Base-by-base conservation (phyloP, 805 yeast species). In the Wickerhamomyces pijperi region DNA sequence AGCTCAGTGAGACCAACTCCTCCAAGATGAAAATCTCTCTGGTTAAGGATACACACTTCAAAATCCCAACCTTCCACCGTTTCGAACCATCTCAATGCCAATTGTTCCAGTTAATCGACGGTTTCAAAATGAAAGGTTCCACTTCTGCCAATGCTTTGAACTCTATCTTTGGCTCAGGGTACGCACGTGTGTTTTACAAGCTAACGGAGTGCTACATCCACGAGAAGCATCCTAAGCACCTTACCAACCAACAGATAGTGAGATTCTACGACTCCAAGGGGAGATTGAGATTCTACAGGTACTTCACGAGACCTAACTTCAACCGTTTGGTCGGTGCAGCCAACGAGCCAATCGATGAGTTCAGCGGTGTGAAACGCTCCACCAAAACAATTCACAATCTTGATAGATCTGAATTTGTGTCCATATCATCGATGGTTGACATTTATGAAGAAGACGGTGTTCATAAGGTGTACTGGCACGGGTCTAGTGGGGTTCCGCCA, bases 191-290 rank as follows among this genome's bases (percentile, higher is more conserved):
- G 1, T 67, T 74, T 44, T 53, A 71, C 1, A 70, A 74, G 39
- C 53, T 70, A 14, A 59, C 76, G 33, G 86, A 76, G 32, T 55
- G 60, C 20, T 62, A 72, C 36, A 55, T 60, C 3, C 53, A 62
- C 2, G 66, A 59, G 4, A 61, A 59, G 35, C 53, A 60, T 42
- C 47, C 55, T 19, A 42, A 53, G 41, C 41, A 53, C 40, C 42
- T 53, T 35, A 61, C 54, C 39, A 60, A 53, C 42, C 56, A 56
- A 41, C 61, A 56, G 2, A 61, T 85, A 12, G 67, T 80, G 0
- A 67, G 82, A 44, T 77, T 78, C 15, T 74, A 75, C 42, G 94
- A 83, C 51, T 76, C 76, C 46, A 77, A 75, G 42, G 94, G 94
- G 0, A 76, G 86, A 46, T 66, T 70, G 42, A 81, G 83, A 50